phyloP scores from a whole-genome alignment of 352 stramenopile genomes.

The Phytophthora citricola region DNA sequence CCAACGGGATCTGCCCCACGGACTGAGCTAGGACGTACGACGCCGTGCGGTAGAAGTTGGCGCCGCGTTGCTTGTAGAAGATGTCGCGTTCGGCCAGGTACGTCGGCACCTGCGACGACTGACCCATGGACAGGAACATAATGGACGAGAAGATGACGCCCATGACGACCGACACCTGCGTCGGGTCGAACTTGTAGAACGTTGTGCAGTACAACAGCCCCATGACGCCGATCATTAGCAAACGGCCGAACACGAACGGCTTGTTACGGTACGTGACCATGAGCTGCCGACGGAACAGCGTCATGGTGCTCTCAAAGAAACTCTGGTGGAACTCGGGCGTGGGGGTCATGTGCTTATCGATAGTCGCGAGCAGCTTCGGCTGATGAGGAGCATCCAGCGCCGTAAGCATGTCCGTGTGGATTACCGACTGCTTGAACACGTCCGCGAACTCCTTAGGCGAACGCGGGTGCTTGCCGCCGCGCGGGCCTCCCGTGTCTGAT shows the following conservation, averaged over 20 bases:
- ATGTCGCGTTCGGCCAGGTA: constrained; percentile 60
- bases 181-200: constrained; percentile 54
- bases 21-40: constrained; percentile 63
- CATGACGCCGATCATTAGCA: constrained; percentile 53
- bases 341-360: constrained; percentile 33
- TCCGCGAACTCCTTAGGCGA: constrained; percentile 46
- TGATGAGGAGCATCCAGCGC: constrained; percentile 19
- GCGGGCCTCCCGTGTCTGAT: constrained; percentile 7
- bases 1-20: constrained; percentile 45
- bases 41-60: constrained; percentile 77
- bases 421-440: constrained; percentile 28
- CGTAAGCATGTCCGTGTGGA: constrained; percentile 26
- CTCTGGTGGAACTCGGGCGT: constrained; percentile 46
- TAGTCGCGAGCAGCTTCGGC: constrained; percentile 23
- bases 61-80: constrained; percentile 85
- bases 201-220: constrained; percentile 51
- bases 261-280: constrained; percentile 68
- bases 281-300: constrained; percentile 56
- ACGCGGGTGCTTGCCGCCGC: constrained; percentile 21
- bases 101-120: constrained; percentile 71
- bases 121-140: constrained; percentile 80
- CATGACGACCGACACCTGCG: constrained; percentile 56
- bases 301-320: constrained; percentile 36
- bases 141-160: constrained; percentile 84
- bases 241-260: constrained; percentile 44